Conservation (phyloP, 768 basidiomycete genomes). For the Cystobasidiopsis lactophilus region DNA sequence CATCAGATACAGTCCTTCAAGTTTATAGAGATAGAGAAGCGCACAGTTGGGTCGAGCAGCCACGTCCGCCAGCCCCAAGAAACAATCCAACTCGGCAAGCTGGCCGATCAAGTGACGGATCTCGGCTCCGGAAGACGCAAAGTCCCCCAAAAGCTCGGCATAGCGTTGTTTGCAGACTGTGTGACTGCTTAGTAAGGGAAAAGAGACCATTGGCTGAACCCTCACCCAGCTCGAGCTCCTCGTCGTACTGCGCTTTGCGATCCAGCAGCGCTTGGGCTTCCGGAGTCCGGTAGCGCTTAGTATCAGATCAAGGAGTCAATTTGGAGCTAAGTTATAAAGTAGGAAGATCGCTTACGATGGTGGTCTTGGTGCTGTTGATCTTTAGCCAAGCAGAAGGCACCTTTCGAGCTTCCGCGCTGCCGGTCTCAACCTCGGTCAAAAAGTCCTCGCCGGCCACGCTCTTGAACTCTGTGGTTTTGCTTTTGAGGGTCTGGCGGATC, state of each 20-base stretch:
- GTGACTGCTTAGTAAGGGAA: not conserved
- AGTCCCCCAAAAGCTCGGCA: conserved; percentile 36
- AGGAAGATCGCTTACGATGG: too few species aligned
- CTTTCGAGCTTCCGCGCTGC: conserved; percentile 1
- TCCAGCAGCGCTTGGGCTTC: conserved; percentile 38
- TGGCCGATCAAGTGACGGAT: conserved; percentile 57
- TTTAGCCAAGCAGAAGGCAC: conserved; percentile 39
- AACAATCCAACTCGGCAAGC: conserved; percentile 55
- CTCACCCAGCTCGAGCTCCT: conserved; percentile 6
- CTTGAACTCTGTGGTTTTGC: conserved; percentile 51
- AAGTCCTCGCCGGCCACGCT: conserved; percentile 53
- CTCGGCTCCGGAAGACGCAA: conserved; percentile 47
- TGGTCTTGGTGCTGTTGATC: conserved; percentile 47
- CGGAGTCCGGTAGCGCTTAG: conserved; percentile 57
- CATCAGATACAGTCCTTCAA: not conserved
- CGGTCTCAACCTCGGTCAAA: conserved; percentile 51
- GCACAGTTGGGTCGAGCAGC: conserved; percentile 55
- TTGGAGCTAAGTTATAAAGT: too few species aligned
- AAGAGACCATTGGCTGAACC: not conserved
- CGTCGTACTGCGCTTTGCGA: conserved; percentile 24
- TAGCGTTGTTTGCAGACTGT: too few species aligned
- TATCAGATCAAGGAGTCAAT: too few species aligned
- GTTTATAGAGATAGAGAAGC: not conserved
- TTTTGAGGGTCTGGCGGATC: conserved; percentile 40
- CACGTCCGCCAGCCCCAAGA: conserved; percentile 60